Evolutionary conservation across 768 basidiomycete genomes (phyloP), one percentile per base, ranked within the genome.

Genomic region (Rhodosporidiobolus odoratus): DNA sequence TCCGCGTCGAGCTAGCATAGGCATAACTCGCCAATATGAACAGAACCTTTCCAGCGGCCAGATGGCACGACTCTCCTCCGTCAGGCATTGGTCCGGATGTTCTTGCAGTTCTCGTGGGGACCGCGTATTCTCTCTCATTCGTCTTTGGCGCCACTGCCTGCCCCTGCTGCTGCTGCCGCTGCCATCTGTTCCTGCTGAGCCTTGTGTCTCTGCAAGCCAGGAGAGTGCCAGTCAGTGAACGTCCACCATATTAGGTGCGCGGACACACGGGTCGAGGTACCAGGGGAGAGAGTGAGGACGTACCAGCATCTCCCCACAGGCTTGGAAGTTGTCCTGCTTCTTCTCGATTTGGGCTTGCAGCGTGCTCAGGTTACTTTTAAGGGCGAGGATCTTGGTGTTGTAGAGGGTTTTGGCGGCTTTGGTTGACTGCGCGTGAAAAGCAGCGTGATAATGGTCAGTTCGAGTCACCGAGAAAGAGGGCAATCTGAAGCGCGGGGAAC

Each of bases 271-370:
- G 34, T 37, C 7, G 23, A 13, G 6, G 35, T 23, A 23, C 12
- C 43, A 50, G 57, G 9, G 25, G 1, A 58, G 25, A 27, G 38
- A 41, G 16, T 4, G 38, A 16, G 25, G 38, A 27, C 57, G 57
- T 15, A 58, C 56, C 60, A 71, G 58, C 69, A 71, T 71, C 50
- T 71, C 64, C 15, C 60, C 56, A 41, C 69, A 69, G 10, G 68
- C 66, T 30, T 71, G 63, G 40, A 71, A 62, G 62, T 78, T 78
- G 65, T 95, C 92, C 80, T 91, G 87, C 82, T 96, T 97, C 82
- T 88, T 89, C 78, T 87, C 84, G 75, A 98, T 90, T 41, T 92
- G 91, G 54, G 88, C 89, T 79, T 97, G 92, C 56, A 99, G 82
- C 32, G 86, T 85, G 45, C 94, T 91, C 47, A 95, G 84, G 78